Evolutionary conservation across 148 eudicot species (phyloP), one percentile per base, ranked within the genome.

Genomic region (Cornus suecica): DNA sequence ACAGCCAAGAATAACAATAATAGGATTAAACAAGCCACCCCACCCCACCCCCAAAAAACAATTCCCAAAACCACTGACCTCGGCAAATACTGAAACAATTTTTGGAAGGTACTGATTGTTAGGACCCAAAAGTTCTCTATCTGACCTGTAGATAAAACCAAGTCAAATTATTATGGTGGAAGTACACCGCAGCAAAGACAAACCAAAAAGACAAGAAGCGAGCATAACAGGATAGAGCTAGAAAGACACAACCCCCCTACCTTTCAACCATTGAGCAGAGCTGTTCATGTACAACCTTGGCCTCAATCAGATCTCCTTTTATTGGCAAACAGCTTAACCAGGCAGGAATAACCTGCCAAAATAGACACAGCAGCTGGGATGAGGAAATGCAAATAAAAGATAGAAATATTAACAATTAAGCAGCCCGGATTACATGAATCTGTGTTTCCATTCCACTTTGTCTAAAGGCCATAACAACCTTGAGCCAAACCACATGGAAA

Each of bases 181-280:
- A 16, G 31, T 60, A 63, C 41, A 66, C 51, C 24, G 27, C 22
- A 65, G 26, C 9, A 23, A n/a, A 42, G 32, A 20, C 34, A 51
- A 62, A 29, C 5, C 28, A 45, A 48, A 30, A 29, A 60, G 9
- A 41, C 42, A 45, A 45, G 22, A 26, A 24, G 62, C 26, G n/a
- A n/a, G 30, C 1, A 32, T 41, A 25, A 34, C 64, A 23, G 61
- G 68, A 23, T 65, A n/a, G 29, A 62, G 10, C 30, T 37, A 37
- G 16, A 24, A 29, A 10, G 65, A 31, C 60, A 5, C 25, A 77
- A 78, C 24, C 29, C 41, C 41, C 77, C 66, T 70, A 79, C 99
- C 94, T 95, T 80, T 95, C 99, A 72, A 95, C 97, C 99, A 93
- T 89, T 30, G 88, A 83, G 71, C 94, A 91, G 52, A 91, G 92